phyloP scores from a whole-genome alignment of 495 filamentous ascomycete species.

The Talaromyces borbonicus region DNA sequence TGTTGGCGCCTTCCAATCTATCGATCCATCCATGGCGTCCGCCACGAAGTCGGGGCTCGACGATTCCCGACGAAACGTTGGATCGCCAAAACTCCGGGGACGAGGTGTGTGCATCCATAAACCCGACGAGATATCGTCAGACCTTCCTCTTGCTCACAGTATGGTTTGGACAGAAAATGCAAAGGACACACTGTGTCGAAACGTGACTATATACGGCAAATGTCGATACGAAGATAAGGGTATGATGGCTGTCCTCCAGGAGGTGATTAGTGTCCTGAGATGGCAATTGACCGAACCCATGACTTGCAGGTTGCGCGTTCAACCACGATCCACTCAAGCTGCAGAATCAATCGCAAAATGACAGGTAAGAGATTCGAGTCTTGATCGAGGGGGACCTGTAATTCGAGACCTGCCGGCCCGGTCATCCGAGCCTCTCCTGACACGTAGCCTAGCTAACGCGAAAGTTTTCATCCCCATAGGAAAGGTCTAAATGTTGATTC shows the following conservation, averaged over 20 bases:
- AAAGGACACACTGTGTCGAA: slow-evolving; percentile 86
- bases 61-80: slow-evolving; percentile 36
- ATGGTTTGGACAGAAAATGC: slow-evolving; percentile 42
- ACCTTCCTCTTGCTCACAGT: background rate
- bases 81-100: slow-evolving; percentile 54
- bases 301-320: slow-evolving; percentile 63
- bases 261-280: background rate
- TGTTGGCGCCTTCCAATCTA: slow-evolving; percentile 17
- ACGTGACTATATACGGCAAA: slow-evolving; percentile 88
- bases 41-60: slow-evolving; percentile 32
- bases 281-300: background rate
- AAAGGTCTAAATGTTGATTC: slow-evolving; percentile 92
- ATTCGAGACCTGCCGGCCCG: too few species aligned
- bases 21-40: slow-evolving; percentile 34
- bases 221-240: slow-evolving; percentile 86
- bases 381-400: slow-evolving; percentile 6
- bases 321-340: slow-evolving; percentile 71
- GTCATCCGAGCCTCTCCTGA: too few species aligned
- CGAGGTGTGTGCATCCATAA: slow-evolving; percentile 39
- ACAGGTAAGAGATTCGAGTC: slow-evolving; percentile 47
- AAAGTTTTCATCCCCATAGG: slow-evolving; percentile 39
- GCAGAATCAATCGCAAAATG: slow-evolving; percentile 39
- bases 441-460: background rate
- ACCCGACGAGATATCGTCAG: background rate
- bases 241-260: slow-evolving; percentile 17